Conservation (phyloP, 177 flowering plant species). For the Vitis hybrid region DNA sequence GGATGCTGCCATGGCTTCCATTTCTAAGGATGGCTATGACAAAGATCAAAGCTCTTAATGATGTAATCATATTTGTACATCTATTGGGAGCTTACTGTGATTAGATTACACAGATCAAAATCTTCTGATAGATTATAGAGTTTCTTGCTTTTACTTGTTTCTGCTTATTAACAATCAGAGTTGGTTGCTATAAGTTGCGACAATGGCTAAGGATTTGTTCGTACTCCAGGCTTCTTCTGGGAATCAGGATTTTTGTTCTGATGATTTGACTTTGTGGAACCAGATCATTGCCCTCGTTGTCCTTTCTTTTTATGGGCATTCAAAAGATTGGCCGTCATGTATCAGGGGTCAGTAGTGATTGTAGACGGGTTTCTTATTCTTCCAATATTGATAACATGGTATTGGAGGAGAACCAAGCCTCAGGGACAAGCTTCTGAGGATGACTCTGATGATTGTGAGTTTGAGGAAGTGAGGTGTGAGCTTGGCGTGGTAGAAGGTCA, state of each 20-base stretch:
- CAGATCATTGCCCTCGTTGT: slow-evolving; percentile 2
- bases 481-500: slow-evolving; percentile 32
- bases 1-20: too few relatives aligned
- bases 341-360: slow-evolving; percentile 7
- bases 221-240: slow-evolving; percentile 12
- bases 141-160: too few relatives aligned
- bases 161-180: too few relatives aligned
- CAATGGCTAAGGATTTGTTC: too few relatives aligned
- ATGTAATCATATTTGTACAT: too few relatives aligned
- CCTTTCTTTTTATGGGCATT: slow-evolving; percentile 27
- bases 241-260: slow-evolving; percentile 2
- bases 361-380: slow-evolving; percentile 3
- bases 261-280: slow-evolving; percentile 8
- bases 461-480: slow-evolving; percentile 25
- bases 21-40: too few relatives aligned
- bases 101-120: too few relatives aligned
- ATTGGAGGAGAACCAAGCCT: slow-evolving; percentile 9
- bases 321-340: slow-evolving; percentile 20
- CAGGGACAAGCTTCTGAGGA: slow-evolving; percentile 22
- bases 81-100: too few relatives aligned
- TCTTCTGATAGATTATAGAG: too few relatives aligned
- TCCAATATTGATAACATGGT: slow-evolving; percentile 9
- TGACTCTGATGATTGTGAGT: slow-evolving; percentile 23
- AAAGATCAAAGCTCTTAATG: too few relatives aligned
- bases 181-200: too few relatives aligned